Evolutionary conservation across 169 alveolate genomes (phyloP), one percentile per base, ranked within the genome.

Genomic region (Neospora caninum): DNA sequence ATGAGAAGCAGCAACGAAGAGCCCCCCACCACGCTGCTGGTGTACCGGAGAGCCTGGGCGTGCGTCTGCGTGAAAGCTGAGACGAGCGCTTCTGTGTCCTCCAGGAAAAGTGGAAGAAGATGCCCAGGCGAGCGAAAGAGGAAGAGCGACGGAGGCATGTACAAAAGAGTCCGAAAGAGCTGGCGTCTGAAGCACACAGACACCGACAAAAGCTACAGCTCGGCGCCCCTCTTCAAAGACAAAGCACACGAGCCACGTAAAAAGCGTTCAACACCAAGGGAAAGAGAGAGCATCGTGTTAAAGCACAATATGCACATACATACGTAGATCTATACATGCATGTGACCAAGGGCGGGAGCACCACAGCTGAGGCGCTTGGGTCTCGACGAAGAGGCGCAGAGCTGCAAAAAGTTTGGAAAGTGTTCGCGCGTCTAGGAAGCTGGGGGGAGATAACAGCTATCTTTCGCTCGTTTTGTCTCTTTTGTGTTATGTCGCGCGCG

Each of bases 11-110:
- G 89, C 34, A 84, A 49, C 38, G 64, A 29, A 20, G 69, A 9
- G 73, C 94, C 94, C 16, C 94, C 94, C 27, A 78, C 36, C 4
- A 82, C 94, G 39, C 82, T 43, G 89, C 64, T 91, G 6, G 53
- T 22, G 87, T 91, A 91, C 29, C 94, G 73, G 18, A 91, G 94
- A 20, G 67, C 54, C n/a, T 54, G 53, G 31, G 94, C 89, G 36
- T 70, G 38, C 39, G 91, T 49, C 49, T 41, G 38, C 36, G 45
- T 9, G 29, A 78, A 39, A n/a, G 64, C 91, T 6, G 94, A 27
- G 53, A 70, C 94, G n/a, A 91, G 89, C 54, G 67, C 80, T 29
- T 53, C 73, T 53, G 89, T 45, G 82, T 91, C 94, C 34, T 41
- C 88, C 9, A 31, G 18, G 43, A 91, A 80, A 41, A 91, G 91